Percentiles rank a stretch among this genome's conserved stretches.
These are phyloP conservation scores for Citeromyces hawaiiensis DNA, from an alignment of 1,139 yeast genomes.

Conservation along the genomic window DNA sequence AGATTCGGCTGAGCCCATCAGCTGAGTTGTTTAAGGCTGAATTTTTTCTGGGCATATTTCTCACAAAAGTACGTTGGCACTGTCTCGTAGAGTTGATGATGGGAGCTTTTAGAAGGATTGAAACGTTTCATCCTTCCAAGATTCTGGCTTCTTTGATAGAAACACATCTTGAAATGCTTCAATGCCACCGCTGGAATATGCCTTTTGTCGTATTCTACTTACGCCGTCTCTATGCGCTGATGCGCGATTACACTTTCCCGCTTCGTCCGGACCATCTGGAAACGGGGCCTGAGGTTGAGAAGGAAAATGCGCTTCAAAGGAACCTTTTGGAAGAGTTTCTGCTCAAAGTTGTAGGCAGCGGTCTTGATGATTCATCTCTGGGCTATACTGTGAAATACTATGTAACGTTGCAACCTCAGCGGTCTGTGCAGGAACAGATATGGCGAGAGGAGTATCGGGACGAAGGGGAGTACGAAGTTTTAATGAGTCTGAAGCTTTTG, in stretches of 20 bases:
- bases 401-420: background rate
- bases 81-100: slow-evolving; percentile 47
- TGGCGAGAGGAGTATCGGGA: background rate
- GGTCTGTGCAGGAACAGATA: background rate
- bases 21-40: background rate
- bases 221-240: background rate
- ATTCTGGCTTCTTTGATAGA: slow-evolving; percentile 48
- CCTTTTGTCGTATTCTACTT: background rate
- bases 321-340: slow-evolving; percentile 27
- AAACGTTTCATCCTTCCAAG: slow-evolving; percentile 63
- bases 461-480: background rate
- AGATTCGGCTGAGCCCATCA: background rate
- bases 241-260: background rate
- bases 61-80: slow-evolving; percentile 41
- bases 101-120: slow-evolving; percentile 36
- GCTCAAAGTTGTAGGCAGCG: slow-evolving; percentile 25
- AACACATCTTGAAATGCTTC: background rate
- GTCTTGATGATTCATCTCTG: background rate
- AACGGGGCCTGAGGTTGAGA: background rate
- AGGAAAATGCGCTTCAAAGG: slow-evolving; percentile 40
- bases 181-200: background rate
- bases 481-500: background rate
- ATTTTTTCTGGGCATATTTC: background rate
- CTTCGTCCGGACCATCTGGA: background rate
- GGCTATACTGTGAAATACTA: background rate